phyloP scores from a whole-genome alignment of 441 rosid species.

The Rhodomyrtus psidioides region DNA sequence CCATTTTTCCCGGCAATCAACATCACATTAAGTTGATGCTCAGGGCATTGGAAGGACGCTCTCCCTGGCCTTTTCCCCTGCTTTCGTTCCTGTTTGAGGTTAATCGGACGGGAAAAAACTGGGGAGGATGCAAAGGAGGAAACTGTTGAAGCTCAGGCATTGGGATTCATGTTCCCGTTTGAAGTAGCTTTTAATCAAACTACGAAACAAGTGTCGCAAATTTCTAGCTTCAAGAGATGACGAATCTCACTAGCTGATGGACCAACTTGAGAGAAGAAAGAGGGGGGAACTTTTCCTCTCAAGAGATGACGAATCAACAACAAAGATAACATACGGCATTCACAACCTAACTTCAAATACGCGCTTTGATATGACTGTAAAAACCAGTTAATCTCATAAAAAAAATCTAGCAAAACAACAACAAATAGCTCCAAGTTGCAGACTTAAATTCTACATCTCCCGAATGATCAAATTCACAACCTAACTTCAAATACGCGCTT shows the following conservation, averaged over 20 bases:
- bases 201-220: neutral
- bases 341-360: too few relatives aligned
- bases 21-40: neutral
- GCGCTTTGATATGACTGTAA: too few relatives aligned
- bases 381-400: too few relatives aligned
- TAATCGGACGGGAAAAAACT: neutral
- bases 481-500: too few relatives aligned
- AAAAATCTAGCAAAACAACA: too few relatives aligned
- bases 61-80: neutral
- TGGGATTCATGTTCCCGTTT: neutral
- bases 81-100: neutral
- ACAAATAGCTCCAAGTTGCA: too few relatives aligned
- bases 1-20: neutral
- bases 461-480: too few relatives aligned
- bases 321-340: neutral
- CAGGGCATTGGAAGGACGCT: neutral
- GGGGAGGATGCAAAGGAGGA: neutral
- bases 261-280: too few relatives aligned
- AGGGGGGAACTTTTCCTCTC: neutral
- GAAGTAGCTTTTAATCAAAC: neutral
- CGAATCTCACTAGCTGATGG: neutral
- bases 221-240: neutral
- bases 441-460: too few relatives aligned
- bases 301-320: neutral
- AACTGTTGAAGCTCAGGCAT: neutral